Evolutionary conservation across 2,329 filamentous ascomycete genomes (phyloP).

Genomic region (Aspergillus tubingensis): DNA sequence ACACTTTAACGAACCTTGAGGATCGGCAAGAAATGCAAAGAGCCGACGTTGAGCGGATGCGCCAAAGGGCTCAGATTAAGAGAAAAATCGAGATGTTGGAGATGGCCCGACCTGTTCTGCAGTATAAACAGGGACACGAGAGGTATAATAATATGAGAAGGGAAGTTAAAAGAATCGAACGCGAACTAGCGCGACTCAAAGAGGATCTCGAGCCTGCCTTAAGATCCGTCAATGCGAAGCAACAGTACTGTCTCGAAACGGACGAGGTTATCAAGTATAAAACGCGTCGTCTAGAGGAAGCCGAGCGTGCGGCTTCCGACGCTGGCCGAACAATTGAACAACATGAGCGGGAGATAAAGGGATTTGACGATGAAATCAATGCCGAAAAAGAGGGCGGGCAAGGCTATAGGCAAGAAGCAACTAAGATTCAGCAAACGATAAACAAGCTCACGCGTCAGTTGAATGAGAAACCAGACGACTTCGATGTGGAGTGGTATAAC

Average conservation of each 20-base stretch:
- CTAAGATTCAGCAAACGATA: slow-evolving; percentile 58
- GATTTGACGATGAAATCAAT: slow-evolving; percentile 45
- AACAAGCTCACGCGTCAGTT: slow-evolving; percentile 63
- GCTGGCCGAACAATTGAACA: slow-evolving; percentile 47
- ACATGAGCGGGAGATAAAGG: slow-evolving; percentile 38
- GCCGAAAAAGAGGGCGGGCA: slow-evolving; percentile 55
- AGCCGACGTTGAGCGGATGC: slow-evolving; percentile 79
- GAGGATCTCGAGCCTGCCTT: slow-evolving; percentile 67
- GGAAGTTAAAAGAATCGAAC: slow-evolving; percentile 56
- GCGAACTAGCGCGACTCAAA: slow-evolving; percentile 63
- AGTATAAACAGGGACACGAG: slow-evolving; percentile 60
- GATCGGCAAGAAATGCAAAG: slow-evolving; percentile 72
- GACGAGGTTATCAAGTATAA: slow-evolving; percentile 58
- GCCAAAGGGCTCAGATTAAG: slow-evolving; percentile 71
- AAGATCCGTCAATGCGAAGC: slow-evolving; percentile 67
- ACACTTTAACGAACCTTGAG: slow-evolving; percentile 68
- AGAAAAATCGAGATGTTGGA: slow-evolving; percentile 66
- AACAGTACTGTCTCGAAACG: slow-evolving; percentile 62
- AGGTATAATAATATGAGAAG: slow-evolving; percentile 57
- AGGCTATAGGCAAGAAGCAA: slow-evolving; percentile 55
- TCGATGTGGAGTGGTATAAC: slow-evolving; percentile 72
- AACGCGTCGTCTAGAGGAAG: slow-evolving; percentile 54
- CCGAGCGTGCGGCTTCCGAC: slow-evolving; percentile 53
- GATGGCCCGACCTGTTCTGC: slow-evolving; percentile 64
- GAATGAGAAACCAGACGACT: slow-evolving; percentile 64